Evolutionary conservation across 2,329 filamentous ascomycete species (phyloP).

Genomic region (Blastomyces gilchristii): DNA sequence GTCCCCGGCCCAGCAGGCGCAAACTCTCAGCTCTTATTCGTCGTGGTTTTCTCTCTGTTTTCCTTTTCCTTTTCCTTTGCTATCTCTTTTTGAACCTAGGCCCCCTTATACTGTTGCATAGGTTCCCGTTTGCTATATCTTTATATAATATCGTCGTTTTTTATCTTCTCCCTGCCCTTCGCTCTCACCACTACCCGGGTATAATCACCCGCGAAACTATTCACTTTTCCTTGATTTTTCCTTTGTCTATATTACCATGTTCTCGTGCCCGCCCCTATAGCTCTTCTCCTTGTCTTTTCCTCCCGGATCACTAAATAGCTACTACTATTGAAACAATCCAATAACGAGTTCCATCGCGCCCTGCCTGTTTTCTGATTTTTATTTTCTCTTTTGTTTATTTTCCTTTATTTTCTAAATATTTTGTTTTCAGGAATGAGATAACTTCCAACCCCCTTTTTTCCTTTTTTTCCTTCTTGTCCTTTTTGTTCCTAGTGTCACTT

Average conservation of each 20-base stretch:
- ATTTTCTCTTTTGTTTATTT: too few relatives aligned
- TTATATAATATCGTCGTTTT: conserved; percentile 1
- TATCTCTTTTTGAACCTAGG: not conserved
- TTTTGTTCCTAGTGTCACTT: not conserved
- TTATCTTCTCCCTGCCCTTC: not conserved
- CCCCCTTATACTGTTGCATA: not conserved
- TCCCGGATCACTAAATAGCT: not conserved
- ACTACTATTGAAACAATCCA: too few relatives aligned
- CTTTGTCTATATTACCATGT: not conserved
- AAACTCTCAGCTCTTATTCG: conserved; percentile 1
- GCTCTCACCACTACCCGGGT: not conserved
- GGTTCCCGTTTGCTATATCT: not conserved
- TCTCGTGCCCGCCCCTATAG: not conserved
- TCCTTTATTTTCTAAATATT: too few relatives aligned
- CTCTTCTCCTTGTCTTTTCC: too few relatives aligned
- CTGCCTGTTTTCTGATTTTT: too few relatives aligned
- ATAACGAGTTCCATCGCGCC: too few relatives aligned
- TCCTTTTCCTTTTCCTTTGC: not conserved
- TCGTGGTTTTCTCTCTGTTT: not conserved
- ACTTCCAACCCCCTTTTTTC: too few relatives aligned
- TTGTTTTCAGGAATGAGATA: too few relatives aligned
- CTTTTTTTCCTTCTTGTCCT: too few relatives aligned
- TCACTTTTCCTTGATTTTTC: not conserved
- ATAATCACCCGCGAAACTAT: not conserved
- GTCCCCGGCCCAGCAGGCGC: not conserved